Conservation (phyloP, 2,329 filamentous ascomycete species). For the Thelonectria rubi region DNA sequence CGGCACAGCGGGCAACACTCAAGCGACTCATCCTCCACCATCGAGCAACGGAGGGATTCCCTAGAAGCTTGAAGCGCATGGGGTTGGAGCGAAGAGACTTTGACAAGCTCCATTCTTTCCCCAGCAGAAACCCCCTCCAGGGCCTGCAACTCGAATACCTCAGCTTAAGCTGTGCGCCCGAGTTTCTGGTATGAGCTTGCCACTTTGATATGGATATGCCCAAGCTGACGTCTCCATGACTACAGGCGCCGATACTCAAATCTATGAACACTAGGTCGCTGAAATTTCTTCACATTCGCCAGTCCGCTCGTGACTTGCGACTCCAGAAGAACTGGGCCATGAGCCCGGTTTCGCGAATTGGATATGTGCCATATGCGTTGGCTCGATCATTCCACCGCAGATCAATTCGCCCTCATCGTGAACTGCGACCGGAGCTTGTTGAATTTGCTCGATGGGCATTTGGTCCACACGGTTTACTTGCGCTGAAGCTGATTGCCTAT, state of each 20-base stretch:
- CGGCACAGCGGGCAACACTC: neutral
- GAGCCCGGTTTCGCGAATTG: neutral
- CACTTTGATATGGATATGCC: neutral
- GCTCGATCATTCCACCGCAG: no score
- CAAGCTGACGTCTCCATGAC: neutral
- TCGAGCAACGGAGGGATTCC: neutral
- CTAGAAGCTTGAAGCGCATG: neutral
- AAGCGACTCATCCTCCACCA: neutral
- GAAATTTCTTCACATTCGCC: conserved; percentile 1
- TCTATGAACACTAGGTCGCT: neutral
- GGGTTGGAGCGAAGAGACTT: neutral
- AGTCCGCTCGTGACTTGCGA: neutral
- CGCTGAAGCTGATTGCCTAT: neutral
- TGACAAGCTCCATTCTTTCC: neutral
- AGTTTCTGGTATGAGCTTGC: neutral
- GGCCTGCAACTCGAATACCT: neutral
- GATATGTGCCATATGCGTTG: neutral
- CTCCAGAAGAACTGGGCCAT: neutral
- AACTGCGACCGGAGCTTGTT: neutral
- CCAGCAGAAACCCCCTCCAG: neutral
- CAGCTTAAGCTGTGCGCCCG: neutral
- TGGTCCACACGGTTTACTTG: neutral
- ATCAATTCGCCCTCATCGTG: no score
- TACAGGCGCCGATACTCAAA: neutral
- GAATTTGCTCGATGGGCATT: neutral